Percentiles rank a stretch among this genome's conserved stretches.
These are phyloP conservation scores for Ascochyta viciae-villosae DNA, from an alignment of 2,329 filamentous ascomycete genomes.

Conservation along the genomic window DNA sequence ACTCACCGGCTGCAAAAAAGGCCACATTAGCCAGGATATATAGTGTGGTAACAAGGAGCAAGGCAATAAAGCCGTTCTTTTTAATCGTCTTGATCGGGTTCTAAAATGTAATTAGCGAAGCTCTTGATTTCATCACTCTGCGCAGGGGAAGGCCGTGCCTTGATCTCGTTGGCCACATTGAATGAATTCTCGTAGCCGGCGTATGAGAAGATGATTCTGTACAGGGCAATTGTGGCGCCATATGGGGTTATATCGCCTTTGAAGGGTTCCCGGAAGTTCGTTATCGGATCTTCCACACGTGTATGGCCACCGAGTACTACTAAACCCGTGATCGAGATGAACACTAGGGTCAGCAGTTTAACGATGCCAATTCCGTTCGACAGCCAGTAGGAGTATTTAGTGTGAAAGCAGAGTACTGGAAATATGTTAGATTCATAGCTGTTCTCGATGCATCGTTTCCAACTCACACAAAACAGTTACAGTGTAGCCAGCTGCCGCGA, in stretches of 20 bases:
- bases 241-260: slow-evolving; percentile 56
- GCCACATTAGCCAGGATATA: slow-evolving; percentile 68
- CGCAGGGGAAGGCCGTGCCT: slow-evolving; percentile 27
- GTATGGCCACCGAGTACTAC: slow-evolving; percentile 66
- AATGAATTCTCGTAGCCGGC: slow-evolving; percentile 66
- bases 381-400: slow-evolving; percentile 63
- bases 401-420: slow-evolving; percentile 59
- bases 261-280: slow-evolving; percentile 65
- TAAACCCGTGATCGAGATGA: slow-evolving; percentile 60
- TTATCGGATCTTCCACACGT: slow-evolving; percentile 58
- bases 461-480: slow-evolving; percentile 62
- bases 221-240: slow-evolving; percentile 65
- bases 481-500: slow-evolving; percentile 70
- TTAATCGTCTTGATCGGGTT: slow-evolving; percentile 64
- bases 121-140: background rate
- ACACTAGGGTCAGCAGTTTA: slow-evolving; percentile 66
- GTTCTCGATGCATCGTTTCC: background rate
- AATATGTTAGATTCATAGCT: background rate
- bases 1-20: slow-evolving; percentile 62
- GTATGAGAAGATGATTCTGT: slow-evolving; percentile 67
- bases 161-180: slow-evolving; percentile 68
- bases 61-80: slow-evolving; percentile 54
- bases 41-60: slow-evolving; percentile 59
- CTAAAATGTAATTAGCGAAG: background rate
- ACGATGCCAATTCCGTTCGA: slow-evolving; percentile 65